Evolutionary conservation across 768 basidiomycete genomes (phyloP).

Genomic region (Trametes gibbosa): DNA sequence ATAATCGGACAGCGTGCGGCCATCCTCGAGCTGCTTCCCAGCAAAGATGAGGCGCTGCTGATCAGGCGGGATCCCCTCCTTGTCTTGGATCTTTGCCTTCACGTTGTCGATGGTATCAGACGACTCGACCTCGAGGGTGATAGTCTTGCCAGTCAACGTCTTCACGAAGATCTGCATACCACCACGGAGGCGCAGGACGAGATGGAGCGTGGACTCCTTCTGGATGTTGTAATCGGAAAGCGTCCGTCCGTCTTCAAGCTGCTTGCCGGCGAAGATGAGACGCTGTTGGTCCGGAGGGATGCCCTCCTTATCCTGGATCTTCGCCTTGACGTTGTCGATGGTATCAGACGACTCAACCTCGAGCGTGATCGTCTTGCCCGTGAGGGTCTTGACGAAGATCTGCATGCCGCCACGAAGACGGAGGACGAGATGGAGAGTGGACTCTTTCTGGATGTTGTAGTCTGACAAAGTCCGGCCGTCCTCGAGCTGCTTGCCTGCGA

Average conservation of each 20-base stretch:
- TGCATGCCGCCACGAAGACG: constrained; percentile 66
- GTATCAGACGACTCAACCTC: constrained; percentile 80
- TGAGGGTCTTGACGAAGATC: constrained; percentile 86
- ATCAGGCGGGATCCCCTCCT: constrained; percentile 86
- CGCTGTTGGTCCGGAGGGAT: constrained; percentile 92
- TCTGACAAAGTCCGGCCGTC: constrained; percentile 80
- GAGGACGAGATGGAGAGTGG: constrained; percentile 94
- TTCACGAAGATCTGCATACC: constrained; percentile 87
- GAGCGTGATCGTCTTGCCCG: constrained; percentile 89
- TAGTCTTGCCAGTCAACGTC: constrained; percentile 86
- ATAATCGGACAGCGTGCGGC: constrained; percentile 86
- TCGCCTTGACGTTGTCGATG: constrained; percentile 76
- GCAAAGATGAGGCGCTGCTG: constrained; percentile 92
- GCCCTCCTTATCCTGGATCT: constrained; percentile 85
- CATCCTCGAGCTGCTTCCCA: constrained; percentile 90
- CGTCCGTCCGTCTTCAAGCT: constrained; percentile 91
- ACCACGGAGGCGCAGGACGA: constrained; percentile 87
- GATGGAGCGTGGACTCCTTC: constrained; percentile 92
- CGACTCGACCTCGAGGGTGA: constrained; percentile 87
- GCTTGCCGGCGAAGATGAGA: constrained; percentile 95
- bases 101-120: constrained; percentile 88
- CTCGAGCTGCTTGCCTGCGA: constrained; percentile 82
- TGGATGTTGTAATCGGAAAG: constrained; percentile 91
- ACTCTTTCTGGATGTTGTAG: constrained; percentile 99
- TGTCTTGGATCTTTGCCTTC: constrained; percentile 91